Percentiles rank a stretch among this genome's conserved stretches.
These are phyloP conservation scores for Fusarium caatingaense DNA, from an alignment of 2,329 filamentous ascomycete species.

Conservation along the genomic window DNA sequence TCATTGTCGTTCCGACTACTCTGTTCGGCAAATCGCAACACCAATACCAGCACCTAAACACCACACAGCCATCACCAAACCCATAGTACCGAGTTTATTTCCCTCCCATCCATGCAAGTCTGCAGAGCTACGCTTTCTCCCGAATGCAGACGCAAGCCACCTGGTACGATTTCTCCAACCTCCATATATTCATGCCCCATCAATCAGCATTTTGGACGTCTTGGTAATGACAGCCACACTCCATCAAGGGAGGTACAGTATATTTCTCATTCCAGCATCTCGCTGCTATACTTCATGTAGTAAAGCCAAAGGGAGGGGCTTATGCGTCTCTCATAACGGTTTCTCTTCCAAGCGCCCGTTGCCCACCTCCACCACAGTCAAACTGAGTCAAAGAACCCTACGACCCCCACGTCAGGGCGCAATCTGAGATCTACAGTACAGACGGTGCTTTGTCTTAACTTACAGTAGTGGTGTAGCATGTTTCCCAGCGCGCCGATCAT, in stretches of 20 bases:
- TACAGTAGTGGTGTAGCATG: neutral
- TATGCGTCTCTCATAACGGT: neutral
- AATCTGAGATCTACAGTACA: constrained; percentile 18
- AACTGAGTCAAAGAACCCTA: neutral
- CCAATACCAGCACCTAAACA: neutral
- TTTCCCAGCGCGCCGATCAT: constrained; percentile 11
- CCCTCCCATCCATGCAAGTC: constrained; percentile 9
- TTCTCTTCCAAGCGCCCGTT: constrained; percentile 22
- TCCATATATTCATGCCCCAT: constrained; percentile 3
- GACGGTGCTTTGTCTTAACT: neutral
- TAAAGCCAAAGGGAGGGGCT: neutral
- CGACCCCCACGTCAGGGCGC: constrained; percentile 15
- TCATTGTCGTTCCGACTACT: constrained; percentile 21
- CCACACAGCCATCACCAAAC: neutral
- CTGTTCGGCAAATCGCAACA: neutral
- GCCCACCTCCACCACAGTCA: neutral
- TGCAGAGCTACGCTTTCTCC: constrained; percentile 32
- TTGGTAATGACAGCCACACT: constrained; percentile 8
- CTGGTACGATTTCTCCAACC: constrained; percentile 21
- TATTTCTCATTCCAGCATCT: constrained; percentile 18
- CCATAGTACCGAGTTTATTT: constrained; percentile 32
- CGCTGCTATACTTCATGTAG: neutral
- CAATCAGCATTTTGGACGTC: neutral
- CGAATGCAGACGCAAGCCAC: constrained; percentile 27
- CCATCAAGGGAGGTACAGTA: neutral